Evolutionary conservation across 2,329 filamentous ascomycete species (phyloP), one percentile per base, ranked within the genome.

Genomic region (Colletotrichum navitas): DNA sequence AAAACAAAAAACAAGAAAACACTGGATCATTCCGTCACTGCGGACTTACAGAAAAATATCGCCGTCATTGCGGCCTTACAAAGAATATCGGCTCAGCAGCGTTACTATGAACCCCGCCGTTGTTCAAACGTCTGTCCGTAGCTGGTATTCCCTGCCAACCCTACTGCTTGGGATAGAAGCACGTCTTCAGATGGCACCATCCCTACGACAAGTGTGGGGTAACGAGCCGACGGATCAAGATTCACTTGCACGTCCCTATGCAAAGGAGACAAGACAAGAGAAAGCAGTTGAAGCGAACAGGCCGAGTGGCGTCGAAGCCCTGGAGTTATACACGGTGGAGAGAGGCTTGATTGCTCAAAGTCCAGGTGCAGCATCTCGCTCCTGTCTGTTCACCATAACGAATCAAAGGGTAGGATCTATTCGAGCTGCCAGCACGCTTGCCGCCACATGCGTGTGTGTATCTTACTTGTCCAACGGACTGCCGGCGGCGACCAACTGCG

Each of bases 151-250:
- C 34, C 12, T 66, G 66, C 34, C 34, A 29, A 69, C 45, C 45
- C 3, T 10, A 18, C 5, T 14, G 12, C 12, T 12, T 41, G 36
- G 54, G 45, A 52, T 51, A 34, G 54, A 32, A 26, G 29, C 21
- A 36, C 26, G 68, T 45, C 56, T 43, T 67, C 56, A 51, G 63
- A 52, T 51, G 41, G 60, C 43, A 63, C 41, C 49, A 7, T 39
- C 26, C 3, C 26, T 49, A 52, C 64, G 12, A 29, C 52, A 32
- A 54, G 47, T 71, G 59, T 59, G 65, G 65, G 65, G 68, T 55
- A 63, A 45, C 54, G 29, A 56, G 26, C 21, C 64, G 59, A 68
- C 68, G 65, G 59, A 63, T 68, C 36, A 24, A 52, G 59, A 54
- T 14, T 39, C 36, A 39, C 51, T 58, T 63, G 52, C 63, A 70